These are phyloP conservation scores for Tulasnella sp. DNA, from an alignment of 768 basidiomycete genomes.

Conservation along the genomic window DNA sequence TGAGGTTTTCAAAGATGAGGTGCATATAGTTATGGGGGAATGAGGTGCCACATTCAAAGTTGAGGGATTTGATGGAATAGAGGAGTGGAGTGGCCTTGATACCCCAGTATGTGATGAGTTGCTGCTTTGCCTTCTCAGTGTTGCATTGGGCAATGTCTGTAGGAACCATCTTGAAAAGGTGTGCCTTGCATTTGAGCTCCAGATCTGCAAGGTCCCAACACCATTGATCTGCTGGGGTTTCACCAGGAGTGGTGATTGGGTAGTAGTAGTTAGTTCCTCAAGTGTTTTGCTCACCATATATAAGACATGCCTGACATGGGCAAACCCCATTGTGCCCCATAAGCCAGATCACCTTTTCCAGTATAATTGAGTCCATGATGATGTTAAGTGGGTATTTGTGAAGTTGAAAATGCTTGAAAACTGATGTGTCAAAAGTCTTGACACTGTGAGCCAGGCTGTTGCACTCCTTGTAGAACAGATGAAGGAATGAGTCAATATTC, in stretches of 20 bases:
- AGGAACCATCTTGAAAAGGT: conserved; percentile 24
- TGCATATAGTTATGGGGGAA: conserved; percentile 42
- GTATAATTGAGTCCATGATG: conserved; percentile 27
- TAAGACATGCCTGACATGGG: conserved; percentile 32
- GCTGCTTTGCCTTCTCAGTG: conserved; percentile 20
- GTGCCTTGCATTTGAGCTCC: conserved; percentile 26
- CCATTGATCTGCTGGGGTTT: conserved; percentile 18
- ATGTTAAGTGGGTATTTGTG: conserved; percentile 26
- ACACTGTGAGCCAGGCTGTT: conserved; percentile 27
- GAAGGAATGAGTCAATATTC: conserved; percentile 31
- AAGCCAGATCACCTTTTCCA: conserved; percentile 28
- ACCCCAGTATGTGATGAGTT: conserved; percentile 26
- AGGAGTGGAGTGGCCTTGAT: conserved; percentile 30
- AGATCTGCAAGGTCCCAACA: conserved; percentile 27
- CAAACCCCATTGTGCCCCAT: conserved; percentile 33
- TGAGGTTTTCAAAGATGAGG: conserved; percentile 34
- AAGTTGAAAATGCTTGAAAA: conserved; percentile 21
- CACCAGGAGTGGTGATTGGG: neutral
- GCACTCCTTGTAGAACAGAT: conserved; percentile 30
- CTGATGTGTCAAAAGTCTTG: conserved; percentile 25
- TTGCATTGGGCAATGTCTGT: conserved; percentile 22
- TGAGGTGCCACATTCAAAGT: conserved; percentile 32
- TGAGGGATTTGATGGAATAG: conserved; percentile 23
- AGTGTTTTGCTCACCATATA: conserved; percentile 22
- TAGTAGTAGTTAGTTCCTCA: neutral